These are phyloP conservation scores for Penicillium concentricum DNA, from an alignment of 2,329 filamentous ascomycete species.

Conservation along the genomic window DNA sequence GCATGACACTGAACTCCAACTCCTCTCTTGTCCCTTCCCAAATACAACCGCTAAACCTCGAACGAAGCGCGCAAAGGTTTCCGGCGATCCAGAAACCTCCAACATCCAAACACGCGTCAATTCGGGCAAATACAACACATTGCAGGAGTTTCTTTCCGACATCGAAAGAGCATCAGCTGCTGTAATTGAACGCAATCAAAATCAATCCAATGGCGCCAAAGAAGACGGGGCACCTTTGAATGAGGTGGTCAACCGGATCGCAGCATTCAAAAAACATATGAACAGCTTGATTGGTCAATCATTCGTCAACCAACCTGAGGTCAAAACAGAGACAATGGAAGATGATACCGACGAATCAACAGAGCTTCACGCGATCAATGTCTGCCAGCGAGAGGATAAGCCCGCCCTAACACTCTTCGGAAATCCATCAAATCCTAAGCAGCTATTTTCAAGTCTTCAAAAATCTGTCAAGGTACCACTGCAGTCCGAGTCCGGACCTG, in stretches of 20 bases:
- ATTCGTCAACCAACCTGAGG: conserved; percentile 46
- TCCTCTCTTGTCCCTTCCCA: conserved; percentile 42
- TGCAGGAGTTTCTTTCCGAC: conserved; percentile 45
- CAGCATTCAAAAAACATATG: conserved; percentile 62
- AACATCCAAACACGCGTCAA: conserved; percentile 42
- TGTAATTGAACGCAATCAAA: conserved; percentile 39
- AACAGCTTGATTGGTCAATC: conserved; percentile 64
- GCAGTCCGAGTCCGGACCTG: conserved; percentile 37
- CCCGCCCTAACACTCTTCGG: conserved; percentile 75
- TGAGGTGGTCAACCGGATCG: conserved; percentile 47
- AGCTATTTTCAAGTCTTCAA: conserved; percentile 84
- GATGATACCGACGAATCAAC: conserved; percentile 34
- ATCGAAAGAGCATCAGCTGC: conserved; percentile 41
- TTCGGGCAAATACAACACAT: conserved; percentile 38
- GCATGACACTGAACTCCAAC: conserved; percentile 45
- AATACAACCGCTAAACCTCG: conserved; percentile 40
- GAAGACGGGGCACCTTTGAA: conserved; percentile 30
- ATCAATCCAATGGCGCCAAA: conserved; percentile 27
- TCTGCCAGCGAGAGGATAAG: conserved; percentile 50
- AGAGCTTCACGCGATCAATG: conserved; percentile 36
- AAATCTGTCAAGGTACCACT: conserved; percentile 41
- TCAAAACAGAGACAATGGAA: conserved; percentile 36
- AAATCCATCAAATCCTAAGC: conserved; percentile 69
- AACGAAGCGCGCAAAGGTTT: conserved; percentile 44
- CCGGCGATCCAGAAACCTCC: conserved; percentile 33